Percentiles rank a stretch among this genome's conserved stretches.
phyloP scores from a whole-genome alignment of 345 rosid genomes.

The Brassica juncea region DNA sequence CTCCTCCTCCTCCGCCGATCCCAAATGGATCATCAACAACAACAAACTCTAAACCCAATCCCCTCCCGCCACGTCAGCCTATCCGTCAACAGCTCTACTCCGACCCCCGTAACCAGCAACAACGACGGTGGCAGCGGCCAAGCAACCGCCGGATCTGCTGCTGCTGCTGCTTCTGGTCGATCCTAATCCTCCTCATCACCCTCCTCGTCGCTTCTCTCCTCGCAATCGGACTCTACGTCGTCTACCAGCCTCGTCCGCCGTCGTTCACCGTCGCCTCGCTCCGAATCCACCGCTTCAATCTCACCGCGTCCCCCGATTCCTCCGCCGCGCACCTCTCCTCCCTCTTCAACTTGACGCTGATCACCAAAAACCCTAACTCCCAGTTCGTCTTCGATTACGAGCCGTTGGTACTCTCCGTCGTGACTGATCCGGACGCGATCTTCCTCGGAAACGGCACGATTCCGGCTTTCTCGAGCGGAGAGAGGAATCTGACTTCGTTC shows the following conservation, averaged over 20 bases:
- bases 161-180: slow-evolving; percentile 76
- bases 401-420: slow-evolving; percentile 46
- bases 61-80: slow-evolving; percentile 37
- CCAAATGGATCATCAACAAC: not conserved
- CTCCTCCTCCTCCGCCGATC: slow-evolving; percentile 14
- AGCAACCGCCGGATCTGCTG: slow-evolving; percentile 64
- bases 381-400: slow-evolving; percentile 65
- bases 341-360: slow-evolving; percentile 66
- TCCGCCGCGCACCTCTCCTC: slow-evolving; percentile 59
- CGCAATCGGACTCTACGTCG: slow-evolving; percentile 63
- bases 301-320: slow-evolving; percentile 61
- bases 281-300: slow-evolving; percentile 64
- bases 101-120: slow-evolving; percentile 41
- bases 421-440: slow-evolving; percentile 42
- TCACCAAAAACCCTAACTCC: slow-evolving; percentile 67
- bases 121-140: slow-evolving; percentile 47
- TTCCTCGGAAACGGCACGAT: slow-evolving; percentile 69
- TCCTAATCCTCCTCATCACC: slow-evolving; percentile 54
- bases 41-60: slow-evolving; percentile 36
- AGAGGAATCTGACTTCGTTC: slow-evolving; percentile 65
- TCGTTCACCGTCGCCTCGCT: slow-evolving; percentile 57
- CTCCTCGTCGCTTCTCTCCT: slow-evolving; percentile 58
- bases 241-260: slow-evolving; percentile 76
- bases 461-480: slow-evolving; percentile 52
- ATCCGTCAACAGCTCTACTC: slow-evolving; percentile 49